Evolutionary conservation across 78 protist species (phyloP), one percentile per base, ranked within the genome.

Genomic region (Salpingoeca rosetta): DNA sequence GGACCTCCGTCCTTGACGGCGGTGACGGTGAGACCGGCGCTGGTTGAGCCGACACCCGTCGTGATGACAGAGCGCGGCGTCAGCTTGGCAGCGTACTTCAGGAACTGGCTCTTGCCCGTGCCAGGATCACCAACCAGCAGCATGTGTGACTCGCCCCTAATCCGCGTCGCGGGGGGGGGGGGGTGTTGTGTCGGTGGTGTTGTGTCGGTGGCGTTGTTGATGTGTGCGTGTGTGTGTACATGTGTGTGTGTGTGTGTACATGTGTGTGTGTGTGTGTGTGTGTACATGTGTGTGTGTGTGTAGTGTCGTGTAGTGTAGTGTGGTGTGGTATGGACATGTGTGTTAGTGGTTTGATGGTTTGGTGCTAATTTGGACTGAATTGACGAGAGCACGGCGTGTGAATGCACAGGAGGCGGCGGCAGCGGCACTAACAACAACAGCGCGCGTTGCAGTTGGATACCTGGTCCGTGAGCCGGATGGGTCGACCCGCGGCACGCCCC

Each of bases 121-220:
- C 96, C 99, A 0, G 99, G 99, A 44, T 98, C 99, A 22, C 99
- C 99, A 10, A 98, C 96, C 0, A 98, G 86, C 73, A 98, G 89
- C 76, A 98, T 3, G 81, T 98, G 99, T 0, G 93, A 88, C 72
- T 95, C 95, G 3, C 99, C 99, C 38, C 99, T 90, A 3, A 92
- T 45, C 0, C 85, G 85, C 44, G 57, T 76, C n/a, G n/a, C n/a
- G n/a, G n/a, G n/a, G n/a, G n/a, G n/a, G 10, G 93, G 94, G 31
- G 31, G 31, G 36, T 43, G 85, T 42, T 74, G 11, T 24, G 44
- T n/a, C n/a, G n/a, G n/a, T n/a, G n/a, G n/a, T n/a, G n/a, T n/a
- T n/a, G n/a, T n/a, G n/a, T n/a, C n/a, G n/a, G n/a, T n/a, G n/a
- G n/a, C n/a, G n/a, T n/a, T n/a, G n/a, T n/a, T n/a, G n/a, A n/a